Conservation (phyloP, 805 yeast species). For the Tetrapisispora pingtungensis region DNA sequence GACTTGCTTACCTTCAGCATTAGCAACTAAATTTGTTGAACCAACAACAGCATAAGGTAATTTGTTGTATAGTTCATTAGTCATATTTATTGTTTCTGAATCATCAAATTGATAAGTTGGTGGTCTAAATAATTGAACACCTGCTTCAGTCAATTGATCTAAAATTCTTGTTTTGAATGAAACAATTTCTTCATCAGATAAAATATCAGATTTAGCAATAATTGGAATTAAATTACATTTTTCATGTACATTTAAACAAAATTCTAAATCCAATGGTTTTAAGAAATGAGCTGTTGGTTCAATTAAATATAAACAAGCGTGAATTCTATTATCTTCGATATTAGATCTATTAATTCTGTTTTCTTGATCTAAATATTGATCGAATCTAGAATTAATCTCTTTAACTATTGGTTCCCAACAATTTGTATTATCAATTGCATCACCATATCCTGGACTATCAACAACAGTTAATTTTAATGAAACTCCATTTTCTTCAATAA, state of each 20-base stretch:
- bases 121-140: conserved; percentile 70
- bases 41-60: conserved; percentile 95
- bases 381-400: conserved; percentile 79
- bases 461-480: conserved; percentile 73
- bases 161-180: conserved; percentile 68
- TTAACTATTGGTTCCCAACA: conserved; percentile 88
- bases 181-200: conserved; percentile 75
- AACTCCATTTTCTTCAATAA: conserved; percentile 90
- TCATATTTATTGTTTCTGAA: conserved; percentile 63
- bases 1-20: conserved; percentile 75
- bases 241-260: conserved; percentile 78
- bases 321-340: conserved; percentile 74
- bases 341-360: conserved; percentile 66
- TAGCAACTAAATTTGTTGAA: conserved; percentile 66
- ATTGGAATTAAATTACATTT: conserved; percentile 91
- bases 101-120: conserved; percentile 72
- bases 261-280: conserved; percentile 77
- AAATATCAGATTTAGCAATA: conserved; percentile 88
- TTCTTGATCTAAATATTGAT: conserved; percentile 81
- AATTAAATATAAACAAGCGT: conserved; percentile 86
- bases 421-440: conserved; percentile 66
- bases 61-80: conserved; percentile 54
- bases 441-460: conserved; percentile 93
- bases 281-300: conserved; percentile 96
- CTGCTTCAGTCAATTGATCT: conserved; percentile 66